A percentile compares a stretch with the other conserved stretches of the same genome.
Conservation (phyloP, 1,284 basidiomycete species). For the Puccinia coronata region DNA sequence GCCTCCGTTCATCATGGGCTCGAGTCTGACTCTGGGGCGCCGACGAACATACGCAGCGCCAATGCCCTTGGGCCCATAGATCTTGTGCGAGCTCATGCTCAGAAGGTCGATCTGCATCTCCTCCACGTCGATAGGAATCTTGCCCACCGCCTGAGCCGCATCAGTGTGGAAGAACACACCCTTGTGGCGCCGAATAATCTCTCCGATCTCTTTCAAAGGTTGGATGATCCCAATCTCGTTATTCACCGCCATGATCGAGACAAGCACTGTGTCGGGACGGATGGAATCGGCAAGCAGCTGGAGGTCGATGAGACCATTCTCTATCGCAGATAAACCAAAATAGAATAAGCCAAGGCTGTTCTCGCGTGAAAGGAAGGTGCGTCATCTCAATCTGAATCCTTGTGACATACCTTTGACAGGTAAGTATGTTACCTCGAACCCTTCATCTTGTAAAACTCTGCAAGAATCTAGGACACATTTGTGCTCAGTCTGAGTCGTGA, state of each 20-base stretch:
- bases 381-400: neutral
- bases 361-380: neutral
- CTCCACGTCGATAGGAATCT: slow-evolving; percentile 88
- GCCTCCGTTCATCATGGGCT: slow-evolving; percentile 92
- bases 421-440: slow-evolving; percentile 96
- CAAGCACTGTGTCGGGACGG: slow-evolving; percentile 76
- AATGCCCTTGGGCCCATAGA: slow-evolving; percentile 97
- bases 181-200: slow-evolving; percentile 65
- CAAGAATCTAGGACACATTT: slow-evolving; percentile 99
- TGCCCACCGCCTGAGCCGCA: slow-evolving; percentile 88
- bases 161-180: slow-evolving; percentile 92
- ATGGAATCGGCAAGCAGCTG: slow-evolving; percentile 77
- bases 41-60: slow-evolving; percentile 93
- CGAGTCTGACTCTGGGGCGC: slow-evolving; percentile 86
- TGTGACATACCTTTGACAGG: slow-evolving; percentile 70
- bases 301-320: slow-evolving; percentile 80
- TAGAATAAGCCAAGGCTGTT: neutral
- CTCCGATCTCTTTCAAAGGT: slow-evolving; percentile 92
- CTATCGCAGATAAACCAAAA: neutral
- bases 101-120: slow-evolving; percentile 93
- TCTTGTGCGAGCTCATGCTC: slow-evolving; percentile 95
- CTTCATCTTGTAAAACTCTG: slow-evolving; percentile 90
- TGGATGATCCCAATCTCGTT: slow-evolving; percentile 99
- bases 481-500: slow-evolving; percentile 71
- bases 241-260: slow-evolving; percentile 98